Base-by-base conservation (phyloP, 176 grass and related monocot species). In the Coix lacrymajobi region DNA sequence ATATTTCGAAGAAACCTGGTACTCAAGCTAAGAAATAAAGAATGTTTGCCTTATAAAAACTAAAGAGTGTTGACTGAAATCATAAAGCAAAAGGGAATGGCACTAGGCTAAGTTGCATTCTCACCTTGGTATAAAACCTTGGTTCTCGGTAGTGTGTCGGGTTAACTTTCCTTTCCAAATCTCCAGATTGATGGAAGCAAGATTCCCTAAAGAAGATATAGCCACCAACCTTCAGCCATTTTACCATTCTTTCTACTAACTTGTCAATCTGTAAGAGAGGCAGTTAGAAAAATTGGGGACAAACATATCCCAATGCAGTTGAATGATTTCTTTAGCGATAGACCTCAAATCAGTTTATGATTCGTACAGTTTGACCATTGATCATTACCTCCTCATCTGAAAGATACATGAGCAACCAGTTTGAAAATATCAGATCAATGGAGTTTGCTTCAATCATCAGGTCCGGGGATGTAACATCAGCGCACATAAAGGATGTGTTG, bases 181-280 rank as follows among this genome's bases (percentile, higher is more conserved):
- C 96, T 62, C 93, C 91, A 71, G 96, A 96, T 87, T 99, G 96
- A 79, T 99, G 96, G 87, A 99, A 99, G 32, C 93, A 99, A 37
- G 96, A 96, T 85, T 99, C 96, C 91, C 96, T 96, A 79, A 99
- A 99, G 91, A 99, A 99, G 62, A 99, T 85, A 80, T 83, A 84
- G 12, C 96, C 96, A 81, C 96, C 93, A 69, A 95, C 91, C 83
- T 94, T 95, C 37, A 99, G 48, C 91, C 93, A 94, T 87, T 89
- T 99, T 58, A 94, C 69, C 89, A 96, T 99, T 82, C 85, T 96
- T 68, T 88, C 77, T 75, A 70, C 83, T 38, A 99, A 76, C 64
- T 90, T 81, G 78, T 90, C 91, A 44, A 99, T 86, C 96, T 96
- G 20, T 66, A 88, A 84, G 66, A 44, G 60, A 85, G 17, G 61